These are phyloP conservation scores for Paramecium tetraurelia DNA, from an alignment of 73 alveolate genomes.

Conservation along the genomic window DNA sequence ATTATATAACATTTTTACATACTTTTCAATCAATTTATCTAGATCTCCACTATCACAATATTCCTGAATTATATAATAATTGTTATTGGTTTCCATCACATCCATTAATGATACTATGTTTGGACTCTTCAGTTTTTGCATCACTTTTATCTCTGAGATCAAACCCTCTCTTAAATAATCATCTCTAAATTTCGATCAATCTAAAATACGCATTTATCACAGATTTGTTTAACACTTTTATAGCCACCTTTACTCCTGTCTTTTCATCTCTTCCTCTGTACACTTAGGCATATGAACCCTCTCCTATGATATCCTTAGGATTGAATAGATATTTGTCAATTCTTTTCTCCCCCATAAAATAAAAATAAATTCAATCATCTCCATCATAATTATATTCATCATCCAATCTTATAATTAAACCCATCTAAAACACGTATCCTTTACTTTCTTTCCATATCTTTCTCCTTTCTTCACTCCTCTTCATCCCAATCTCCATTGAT, in stretches of 20 bases:
- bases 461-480: neutral
- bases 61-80: slow-evolving; percentile 57
- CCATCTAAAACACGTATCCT: neutral
- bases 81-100: slow-evolving; percentile 56
- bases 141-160: slow-evolving; percentile 47
- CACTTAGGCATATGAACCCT: slow-evolving; percentile 61
- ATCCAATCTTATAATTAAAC: neutral
- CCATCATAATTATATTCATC: slow-evolving; percentile 4
- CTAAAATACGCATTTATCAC: slow-evolving; percentile 47
- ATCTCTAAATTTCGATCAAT: neutral
- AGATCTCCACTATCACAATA: slow-evolving; percentile 63
- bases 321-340: slow-evolving; percentile 43
- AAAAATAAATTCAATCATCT: neutral
- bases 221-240: slow-evolving; percentile 50
- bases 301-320: slow-evolving; percentile 51
- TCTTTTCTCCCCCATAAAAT: slow-evolving; percentile 46
- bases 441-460: neutral
- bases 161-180: slow-evolving; percentile 62
- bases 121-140: slow-evolving; percentile 55
- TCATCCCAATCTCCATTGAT: neutral
- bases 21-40: slow-evolving; percentile 27
- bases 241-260: slow-evolving; percentile 60
- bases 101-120: slow-evolving; percentile 52
- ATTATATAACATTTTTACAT: neutral
- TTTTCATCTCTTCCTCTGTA: slow-evolving; percentile 60